Evolutionary conservation across 2,329 filamentous ascomycete species (phyloP).

Genomic region (Neopestalotiopsis rosae): DNA sequence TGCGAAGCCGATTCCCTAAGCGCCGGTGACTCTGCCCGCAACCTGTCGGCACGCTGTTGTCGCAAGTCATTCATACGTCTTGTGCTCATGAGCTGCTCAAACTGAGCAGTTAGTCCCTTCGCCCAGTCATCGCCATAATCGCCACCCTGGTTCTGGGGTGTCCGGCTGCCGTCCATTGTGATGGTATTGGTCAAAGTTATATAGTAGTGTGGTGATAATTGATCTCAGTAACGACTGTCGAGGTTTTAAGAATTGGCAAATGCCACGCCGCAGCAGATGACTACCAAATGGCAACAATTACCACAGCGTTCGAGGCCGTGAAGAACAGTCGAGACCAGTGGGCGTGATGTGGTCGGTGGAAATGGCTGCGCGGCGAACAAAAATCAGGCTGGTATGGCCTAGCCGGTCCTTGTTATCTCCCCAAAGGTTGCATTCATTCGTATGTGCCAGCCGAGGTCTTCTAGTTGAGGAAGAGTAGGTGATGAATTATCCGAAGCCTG

Average conservation of each 20-base stretch:
- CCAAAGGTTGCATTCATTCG: constrained; percentile 19
- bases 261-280: background rate
- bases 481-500: background rate
- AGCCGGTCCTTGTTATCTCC: constrained; percentile 20
- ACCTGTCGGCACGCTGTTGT: constrained; percentile 62
- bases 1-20: constrained; percentile 57
- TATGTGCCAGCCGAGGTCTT: constrained; percentile 10
- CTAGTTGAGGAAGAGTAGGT: background rate
- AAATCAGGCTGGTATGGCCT: constrained; percentile 19
- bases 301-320: background rate
- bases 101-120: constrained; percentile 78
- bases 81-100: constrained; percentile 85
- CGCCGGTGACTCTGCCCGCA: constrained; percentile 62
- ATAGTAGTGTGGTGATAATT: background rate
- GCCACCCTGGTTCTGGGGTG: constrained; percentile 30
- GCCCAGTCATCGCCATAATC: constrained; percentile 77
- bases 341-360: constrained; percentile 5
- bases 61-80: constrained; percentile 86
- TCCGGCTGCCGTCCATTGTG: constrained; percentile 31
- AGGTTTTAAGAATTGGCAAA: background rate
- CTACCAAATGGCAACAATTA: constrained; percentile 3
- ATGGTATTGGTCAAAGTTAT: background rate
- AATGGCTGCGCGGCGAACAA: constrained; percentile 5
- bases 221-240: background rate
- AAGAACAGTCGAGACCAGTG: background rate